Percentiles rank a stretch among this genome's conserved stretches.
Conservation (phyloP, 164 flowering plant genomes). For the Stephania yunnanensis region DNA sequence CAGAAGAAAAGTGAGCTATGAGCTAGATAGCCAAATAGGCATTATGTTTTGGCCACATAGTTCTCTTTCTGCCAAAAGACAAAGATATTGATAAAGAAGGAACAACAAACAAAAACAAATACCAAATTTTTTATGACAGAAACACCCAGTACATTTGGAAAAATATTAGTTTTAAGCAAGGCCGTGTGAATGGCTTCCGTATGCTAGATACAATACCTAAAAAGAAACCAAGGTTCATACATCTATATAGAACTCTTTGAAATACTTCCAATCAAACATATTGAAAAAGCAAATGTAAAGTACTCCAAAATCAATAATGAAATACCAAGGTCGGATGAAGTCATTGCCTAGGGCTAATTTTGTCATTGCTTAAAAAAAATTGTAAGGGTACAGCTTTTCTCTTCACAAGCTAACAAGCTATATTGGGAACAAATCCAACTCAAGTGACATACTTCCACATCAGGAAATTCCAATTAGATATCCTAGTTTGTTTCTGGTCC, state of each 20-base stretch:
- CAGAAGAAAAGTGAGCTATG: slow-evolving; percentile 5
- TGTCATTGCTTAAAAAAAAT: slow-evolving; percentile 11
- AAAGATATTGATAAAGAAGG: slow-evolving; percentile 3
- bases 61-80: slow-evolving; percentile 14
- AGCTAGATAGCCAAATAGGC: slow-evolving; percentile 18
- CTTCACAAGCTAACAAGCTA: slow-evolving; percentile 25
- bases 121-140: slow-evolving; percentile 28
- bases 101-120: slow-evolving; percentile 15
- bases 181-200: not conserved
- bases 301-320: not conserved
- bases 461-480: not conserved
- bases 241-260: not conserved
- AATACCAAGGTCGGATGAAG: slow-evolving; percentile 17
- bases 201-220: not conserved
- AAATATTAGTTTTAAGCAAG: not conserved
- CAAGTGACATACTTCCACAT: slow-evolving; percentile 5
- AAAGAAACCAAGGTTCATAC: not conserved
- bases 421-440: slow-evolving; percentile 19
- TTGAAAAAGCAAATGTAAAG: not conserved
- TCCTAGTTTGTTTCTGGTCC: not conserved
- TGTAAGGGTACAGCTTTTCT: slow-evolving; percentile 14
- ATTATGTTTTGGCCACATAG: slow-evolving; percentile 10
- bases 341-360: slow-evolving; percentile 18
- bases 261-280: slow-evolving; percentile 1
- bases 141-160: slow-evolving; percentile 19